Conservation (phyloP, 192 early-diverging fungal species). For the Backusella tuberculispora region DNA sequence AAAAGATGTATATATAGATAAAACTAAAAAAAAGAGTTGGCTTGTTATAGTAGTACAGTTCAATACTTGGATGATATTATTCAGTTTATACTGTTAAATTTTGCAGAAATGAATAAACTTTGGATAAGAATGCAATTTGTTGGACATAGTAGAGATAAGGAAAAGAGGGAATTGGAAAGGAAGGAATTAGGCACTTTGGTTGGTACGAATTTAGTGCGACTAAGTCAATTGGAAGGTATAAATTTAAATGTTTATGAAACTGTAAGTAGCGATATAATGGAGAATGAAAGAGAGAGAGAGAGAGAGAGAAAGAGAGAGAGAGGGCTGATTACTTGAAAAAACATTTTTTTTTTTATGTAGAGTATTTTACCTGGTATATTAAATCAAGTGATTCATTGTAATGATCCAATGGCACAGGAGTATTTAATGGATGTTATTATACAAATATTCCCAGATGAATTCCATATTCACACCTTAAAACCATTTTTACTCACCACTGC, state of each 20-base stretch:
- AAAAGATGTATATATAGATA: too few relatives aligned
- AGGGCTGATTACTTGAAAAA: background rate
- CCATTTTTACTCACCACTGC: conserved; percentile 88
- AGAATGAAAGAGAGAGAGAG: background rate
- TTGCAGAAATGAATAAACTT: conserved; percentile 99
- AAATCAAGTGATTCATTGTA: conserved; percentile 95
- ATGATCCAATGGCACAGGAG: conserved; percentile 98
- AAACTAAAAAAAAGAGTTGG: conserved; percentile 38
- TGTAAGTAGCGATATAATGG: conserved; percentile 34
- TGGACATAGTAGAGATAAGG: conserved; percentile 92
- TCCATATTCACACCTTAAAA: conserved; percentile 90
- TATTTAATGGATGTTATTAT: conserved; percentile 99
- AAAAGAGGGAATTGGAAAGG: conserved; percentile 95
- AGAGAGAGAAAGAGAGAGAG: background rate
- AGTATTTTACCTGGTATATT: conserved; percentile 89
- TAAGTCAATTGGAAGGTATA: conserved; percentile 90
- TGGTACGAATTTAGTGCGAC: conserved; percentile 95
- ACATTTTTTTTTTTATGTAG: conserved; percentile 37
- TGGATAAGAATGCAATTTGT: conserved; percentile 99
- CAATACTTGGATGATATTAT: conserved; percentile 72
- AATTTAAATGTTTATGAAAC: conserved; percentile 83
- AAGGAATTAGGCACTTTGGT: conserved; percentile 93
- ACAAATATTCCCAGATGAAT: conserved; percentile 97
- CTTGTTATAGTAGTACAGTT: background rate
- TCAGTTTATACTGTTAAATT: conserved; percentile 94